Evolutionary conservation across 1,284 basidiomycete species (phyloP).

Genomic region (Fomitopsis palustris): DNA sequence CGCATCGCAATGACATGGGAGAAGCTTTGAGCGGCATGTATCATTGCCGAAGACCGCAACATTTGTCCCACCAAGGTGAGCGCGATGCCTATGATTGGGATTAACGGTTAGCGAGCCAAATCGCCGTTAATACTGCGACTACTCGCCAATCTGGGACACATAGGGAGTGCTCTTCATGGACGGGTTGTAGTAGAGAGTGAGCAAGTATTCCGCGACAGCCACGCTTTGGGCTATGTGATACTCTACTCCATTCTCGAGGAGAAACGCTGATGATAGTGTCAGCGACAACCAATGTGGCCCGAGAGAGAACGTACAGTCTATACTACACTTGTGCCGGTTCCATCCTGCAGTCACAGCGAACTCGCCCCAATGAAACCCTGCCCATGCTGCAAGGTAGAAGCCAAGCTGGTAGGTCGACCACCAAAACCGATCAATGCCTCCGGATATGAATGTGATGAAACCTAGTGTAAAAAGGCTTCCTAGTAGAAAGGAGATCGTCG

Average conservation of each 20-base stretch:
- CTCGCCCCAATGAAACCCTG: slow-evolving; percentile 90
- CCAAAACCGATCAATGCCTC: slow-evolving; percentile 45
- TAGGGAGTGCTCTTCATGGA: slow-evolving; percentile 51
- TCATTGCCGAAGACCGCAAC: slow-evolving; percentile 89
- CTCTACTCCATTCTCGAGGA: slow-evolving; percentile 85
- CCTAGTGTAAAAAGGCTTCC: slow-evolving; percentile 63
- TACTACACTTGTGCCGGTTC: slow-evolving; percentile 89
- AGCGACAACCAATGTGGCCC: neutral
- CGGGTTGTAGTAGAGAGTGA: slow-evolving; percentile 68
- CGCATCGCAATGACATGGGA: slow-evolving; percentile 81
- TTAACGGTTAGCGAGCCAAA: no score
- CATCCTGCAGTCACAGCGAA: slow-evolving; percentile 95
- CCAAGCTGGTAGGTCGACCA: slow-evolving; percentile 79
- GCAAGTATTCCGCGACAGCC: slow-evolving; percentile 80
- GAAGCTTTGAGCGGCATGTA: slow-evolving; percentile 92
- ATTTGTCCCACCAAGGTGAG: slow-evolving; percentile 72
- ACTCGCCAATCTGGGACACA: slow-evolving; percentile 41
- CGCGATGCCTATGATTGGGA: slow-evolving; percentile 46
- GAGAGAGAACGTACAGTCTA: slow-evolving; percentile 75
- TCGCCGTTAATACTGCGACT: no score
- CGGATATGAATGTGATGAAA: slow-evolving; percentile 40
- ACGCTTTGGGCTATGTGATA: slow-evolving; percentile 86
- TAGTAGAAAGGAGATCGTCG: slow-evolving; percentile 73
- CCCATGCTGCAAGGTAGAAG: slow-evolving; percentile 79
- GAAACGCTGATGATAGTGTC: slow-evolving; percentile 64